phyloP scores from a whole-genome alignment of 179 eudicot species.

The Actinidia polygama region DNA sequence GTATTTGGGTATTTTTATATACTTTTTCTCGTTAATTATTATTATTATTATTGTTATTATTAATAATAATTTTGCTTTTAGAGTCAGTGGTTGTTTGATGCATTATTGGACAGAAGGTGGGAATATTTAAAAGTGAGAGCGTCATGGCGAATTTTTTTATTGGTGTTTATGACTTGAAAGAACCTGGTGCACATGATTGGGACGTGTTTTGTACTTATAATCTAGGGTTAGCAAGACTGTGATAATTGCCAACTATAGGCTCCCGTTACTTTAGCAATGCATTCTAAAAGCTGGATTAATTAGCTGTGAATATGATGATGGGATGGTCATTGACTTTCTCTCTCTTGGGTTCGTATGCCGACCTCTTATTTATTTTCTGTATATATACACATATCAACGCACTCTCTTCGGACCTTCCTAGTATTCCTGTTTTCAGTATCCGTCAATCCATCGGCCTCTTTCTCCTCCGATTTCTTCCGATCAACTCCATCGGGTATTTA shows the following conservation, averaged over 20 bases:
- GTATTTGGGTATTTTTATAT: not conserved
- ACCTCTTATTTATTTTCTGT: not conserved
- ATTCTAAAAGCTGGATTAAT: not conserved
- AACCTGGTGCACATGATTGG: not conserved
- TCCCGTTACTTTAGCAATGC: not conserved
- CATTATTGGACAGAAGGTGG: constrained; percentile 19
- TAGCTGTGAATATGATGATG: not conserved
- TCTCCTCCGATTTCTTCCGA: not conserved
- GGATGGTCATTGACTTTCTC: constrained; percentile 33
- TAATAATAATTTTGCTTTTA: not conserved
- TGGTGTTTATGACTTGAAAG: not conserved
- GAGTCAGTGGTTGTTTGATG: constrained; percentile 4
- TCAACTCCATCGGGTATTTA: not conserved
- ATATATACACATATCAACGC: not conserved
- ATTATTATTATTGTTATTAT: not conserved
- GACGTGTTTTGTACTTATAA: not conserved
- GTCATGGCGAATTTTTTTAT: not conserved
- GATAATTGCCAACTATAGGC: not conserved
- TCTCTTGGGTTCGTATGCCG: constrained; percentile 1
- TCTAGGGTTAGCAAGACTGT: not conserved
- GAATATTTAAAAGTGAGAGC: not conserved
- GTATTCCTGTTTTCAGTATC: not conserved
- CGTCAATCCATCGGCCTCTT: not conserved
- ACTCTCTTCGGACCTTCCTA: not conserved
- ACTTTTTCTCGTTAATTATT: not conserved